Base-by-base conservation (phyloP, 345 rosid species). In the Eutrema japonicum region DNA sequence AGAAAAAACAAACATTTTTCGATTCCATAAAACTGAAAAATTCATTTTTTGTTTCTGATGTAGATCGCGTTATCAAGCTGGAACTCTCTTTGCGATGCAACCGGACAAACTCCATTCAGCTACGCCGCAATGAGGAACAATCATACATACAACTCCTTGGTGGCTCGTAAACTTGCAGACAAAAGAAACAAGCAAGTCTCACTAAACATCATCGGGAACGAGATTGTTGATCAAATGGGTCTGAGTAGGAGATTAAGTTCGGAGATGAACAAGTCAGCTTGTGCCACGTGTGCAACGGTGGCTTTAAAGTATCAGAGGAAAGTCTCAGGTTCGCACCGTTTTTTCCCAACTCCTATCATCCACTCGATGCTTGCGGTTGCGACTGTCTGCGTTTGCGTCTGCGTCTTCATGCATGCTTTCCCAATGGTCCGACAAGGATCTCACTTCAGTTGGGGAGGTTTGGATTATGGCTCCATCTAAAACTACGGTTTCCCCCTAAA, bases 321-420 rank as follows among this genome's bases (percentile, higher is more conserved):
- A 80, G 73, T 77, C 40, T 78, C 77, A 2, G 83, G 86, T 18
- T 72, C 91, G 14, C 86, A 55, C 7, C 89, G 93, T 40, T 72
- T 92, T 75, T 91, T 90, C 82, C 89, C 86, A 63, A 88, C 87
- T 40, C 93, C 98, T 7, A 86, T 82, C 45, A 70, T 88, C 70
- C 91, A 90, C 76, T 88, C 96, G 10, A 84, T 93, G 93, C 93
- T 93, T 16, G 85, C 93, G 70, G 79, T 90, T 75, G 98, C 95
- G 2, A 91, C 96, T 4, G 96, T 93, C 41, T 92, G 98, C 52
- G 96, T 90, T 69, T 92, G 98, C 79, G 98, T 92, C 52, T 92
- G 98, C 77, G 78, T 92, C 46, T 88, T 88, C 81, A 52, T 87
- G 80, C 88, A 95, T 27, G 91, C 91, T 18, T 77, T 81, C 29